Evolutionary conservation across 2,329 filamentous ascomycete genomes (phyloP), one percentile per base, ranked within the genome.

Genomic region (Aureobasidium sp.): DNA sequence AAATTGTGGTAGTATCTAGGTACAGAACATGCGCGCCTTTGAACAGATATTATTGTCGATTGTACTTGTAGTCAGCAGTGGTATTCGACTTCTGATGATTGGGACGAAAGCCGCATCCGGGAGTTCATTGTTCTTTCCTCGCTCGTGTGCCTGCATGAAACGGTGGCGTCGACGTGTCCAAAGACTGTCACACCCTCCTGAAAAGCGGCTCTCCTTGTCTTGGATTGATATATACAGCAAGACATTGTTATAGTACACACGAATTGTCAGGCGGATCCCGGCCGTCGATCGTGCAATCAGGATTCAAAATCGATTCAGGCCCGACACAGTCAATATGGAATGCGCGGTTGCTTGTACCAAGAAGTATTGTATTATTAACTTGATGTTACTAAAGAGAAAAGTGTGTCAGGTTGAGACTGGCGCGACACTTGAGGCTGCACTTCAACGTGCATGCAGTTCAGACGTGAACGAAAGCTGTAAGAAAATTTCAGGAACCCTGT

Each of bases 131-230:
- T 53, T 52, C 50, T n/a, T 51, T 51, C 12, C 20, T 29, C 37
- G 50, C 50, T 53, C 50, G 36, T 55, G 51, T 55, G 51, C 36
- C 51, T 29, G 9, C 51, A 53, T 42, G 51, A 42, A 55, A 55
- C 51, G 36, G 27, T 51, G 47, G 36, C 47, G 47, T 51, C 17
- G 50, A 51, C 47, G 48, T 51, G 20, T 51, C 17, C 47, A 26
- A 34, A 32, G 27, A 37, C 12, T 20, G 34, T 39, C 10, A 27
- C 10, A 13, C 15, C 13, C 17, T 15, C n/a, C 20, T 39, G 20
- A 39, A 42, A 26, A 23, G 51, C 27, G 36, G 51, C 51, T 52
- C 51, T 52, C 50, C 50, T 41, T 55, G 51, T 55, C 51, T 55
- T 55, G 51, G 17, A 42, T 23, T 32, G 23, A 55, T 55, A 55